phyloP scores from a whole-genome alignment of 352 stramenopile species.

The Pythium pyrilobum region DNA sequence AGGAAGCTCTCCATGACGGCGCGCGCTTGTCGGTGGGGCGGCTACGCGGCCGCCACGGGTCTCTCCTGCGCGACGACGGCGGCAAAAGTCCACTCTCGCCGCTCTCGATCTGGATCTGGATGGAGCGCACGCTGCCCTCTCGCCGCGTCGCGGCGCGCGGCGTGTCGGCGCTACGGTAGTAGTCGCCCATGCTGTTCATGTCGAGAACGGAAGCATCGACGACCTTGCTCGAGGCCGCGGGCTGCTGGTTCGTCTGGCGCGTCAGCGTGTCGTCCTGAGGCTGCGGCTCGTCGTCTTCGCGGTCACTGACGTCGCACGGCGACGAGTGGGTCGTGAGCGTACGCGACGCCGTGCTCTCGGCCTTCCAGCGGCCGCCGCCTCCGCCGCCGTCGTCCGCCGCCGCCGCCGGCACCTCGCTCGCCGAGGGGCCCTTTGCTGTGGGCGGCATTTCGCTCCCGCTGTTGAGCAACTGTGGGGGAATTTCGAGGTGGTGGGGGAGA shows the following conservation, averaged over 20 bases:
- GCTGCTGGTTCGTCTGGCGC: neutral
- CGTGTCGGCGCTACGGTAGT: constrained; percentile 7
- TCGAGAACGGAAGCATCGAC: too few relatives aligned
- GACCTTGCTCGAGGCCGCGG: neutral
- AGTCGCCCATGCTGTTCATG: neutral
- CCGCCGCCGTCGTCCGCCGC: constrained; percentile 1
- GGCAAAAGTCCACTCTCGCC: too few relatives aligned
- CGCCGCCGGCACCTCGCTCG: neutral
- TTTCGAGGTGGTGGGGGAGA: neutral
- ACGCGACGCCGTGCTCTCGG: constrained; percentile 1
- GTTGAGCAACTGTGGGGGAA: neutral
- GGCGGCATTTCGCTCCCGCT: neutral
- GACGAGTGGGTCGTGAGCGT: constrained; percentile 10
- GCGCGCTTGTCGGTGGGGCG: too few relatives aligned
- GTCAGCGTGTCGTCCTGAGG: neutral
- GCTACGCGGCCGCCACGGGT: too few relatives aligned
- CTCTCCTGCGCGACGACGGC: too few relatives aligned
- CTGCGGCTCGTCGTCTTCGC: neutral
- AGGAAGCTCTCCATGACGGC: too few relatives aligned
- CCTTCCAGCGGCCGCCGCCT: neutral
- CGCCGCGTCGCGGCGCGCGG: neutral
- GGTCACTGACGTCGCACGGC: constrained; percentile 3
- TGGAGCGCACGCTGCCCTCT: neutral
- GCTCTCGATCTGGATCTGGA: constrained; percentile 16
- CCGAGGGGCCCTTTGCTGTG: neutral